Base-by-base conservation (phyloP, 805 yeast species). In the Nakazawaea peltata region DNA sequence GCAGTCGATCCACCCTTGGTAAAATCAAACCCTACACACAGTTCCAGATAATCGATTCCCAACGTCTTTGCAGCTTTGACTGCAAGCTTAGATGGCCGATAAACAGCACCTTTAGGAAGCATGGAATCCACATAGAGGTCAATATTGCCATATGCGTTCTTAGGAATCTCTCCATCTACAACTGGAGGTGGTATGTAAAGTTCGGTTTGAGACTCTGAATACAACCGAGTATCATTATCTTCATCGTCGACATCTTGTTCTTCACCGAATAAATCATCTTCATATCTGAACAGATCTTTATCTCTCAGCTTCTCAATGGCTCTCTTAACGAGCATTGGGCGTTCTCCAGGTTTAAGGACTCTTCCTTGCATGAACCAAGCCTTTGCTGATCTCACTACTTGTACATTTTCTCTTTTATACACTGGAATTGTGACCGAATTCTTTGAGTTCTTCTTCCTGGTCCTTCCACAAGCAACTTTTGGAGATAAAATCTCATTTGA, bases 361-460 rank as follows among this genome's bases (percentile, higher is more conserved):
- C 96, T 59, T 0, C 98, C 98, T 29, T 69, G 60, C 57, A 81
- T 69, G 49, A 79, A 84, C 97, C 97, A 92, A 2, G 82, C 86
- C 46, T 75, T 77, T 0, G 95, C 83, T 0, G 94, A 76, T 39
- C 77, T 64, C 15, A 88, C 69, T 2, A 48, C 49, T 32, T 73
- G 65, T 2, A 92, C 85, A 46, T 79, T 76, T 1, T 68, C 54
- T 16, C 95, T 60, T 31, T 72, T 74, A 48, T 73, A 92, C 0
- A 90, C 86, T 3, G 79, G 76, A 1, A 79, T 57, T 6, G 68
- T 49, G 5, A 39, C 48, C 7, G 69, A 62, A 19, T 58, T 57
- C 34, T 60, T 67, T 4, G 54, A 44, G 10, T 57, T 53, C 32
- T 62, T 65, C 11, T 72, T 54, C 15, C 80, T 60, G 19, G 85